Evolutionary conservation across 305 asterid genomes (phyloP), one percentile per base, ranked within the genome.

Genomic region (Nicotiana rustica): DNA sequence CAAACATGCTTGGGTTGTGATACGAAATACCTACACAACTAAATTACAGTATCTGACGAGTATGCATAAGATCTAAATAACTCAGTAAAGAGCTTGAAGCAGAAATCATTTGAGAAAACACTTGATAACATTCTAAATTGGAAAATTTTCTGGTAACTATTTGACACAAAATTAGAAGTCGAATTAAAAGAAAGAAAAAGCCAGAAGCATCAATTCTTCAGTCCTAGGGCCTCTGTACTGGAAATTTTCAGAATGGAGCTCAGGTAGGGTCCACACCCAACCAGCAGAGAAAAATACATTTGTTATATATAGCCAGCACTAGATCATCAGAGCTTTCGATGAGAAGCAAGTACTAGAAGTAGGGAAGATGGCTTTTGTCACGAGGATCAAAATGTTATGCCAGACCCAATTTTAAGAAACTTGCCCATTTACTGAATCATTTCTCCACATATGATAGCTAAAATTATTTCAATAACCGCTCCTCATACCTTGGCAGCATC

Each of bases 401-500:
- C 65, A 29, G 5, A 47, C 79, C 3, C 80, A 75, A 76, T 29
- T 49, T 52, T 52, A 25, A 52, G 41, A n/a, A 60, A 49, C 13
- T 41, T 76, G 66, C 66, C 77, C 4, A 76, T 52, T 76, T 17
- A 55, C 66, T 55, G 66, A 55, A 75, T 10, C 14, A 75, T 29
- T 14, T 75, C n/a, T 52, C 7, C 3, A 41, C 18, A 18, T 69
- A 41, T 41, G n/a, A 69, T 18, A 10, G 59, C 35, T 18, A 56
- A 57, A 69, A 69, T 18, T 69, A 56, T 65, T 41, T 36, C 6
- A 18, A 71, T 59, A 67, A 57, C 18, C 4, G 67, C 61, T 64
- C 4, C 61, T 77, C 80, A 77, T 88, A 96, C 99, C 99, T 97
- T 97, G 67, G 99, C 98, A 13, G 99, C 99, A 90, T 97, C 99